Conservation (phyloP, 2,329 filamentous ascomycete species). For the Macrophomina phaseolina region DNA sequence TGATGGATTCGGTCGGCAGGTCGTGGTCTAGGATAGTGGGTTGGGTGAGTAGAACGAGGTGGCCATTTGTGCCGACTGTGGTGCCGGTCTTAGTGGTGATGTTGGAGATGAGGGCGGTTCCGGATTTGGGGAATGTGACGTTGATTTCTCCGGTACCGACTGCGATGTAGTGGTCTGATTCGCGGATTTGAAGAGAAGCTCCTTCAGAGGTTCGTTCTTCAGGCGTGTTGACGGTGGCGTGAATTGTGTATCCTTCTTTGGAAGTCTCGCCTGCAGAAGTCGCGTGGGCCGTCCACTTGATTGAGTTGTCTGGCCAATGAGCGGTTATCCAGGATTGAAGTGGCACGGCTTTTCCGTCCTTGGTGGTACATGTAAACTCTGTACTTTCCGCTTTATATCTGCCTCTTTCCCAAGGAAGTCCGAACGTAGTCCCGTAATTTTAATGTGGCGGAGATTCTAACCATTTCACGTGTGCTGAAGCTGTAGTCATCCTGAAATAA, state of each 20-base stretch:
- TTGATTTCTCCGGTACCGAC: constrained; percentile 43
- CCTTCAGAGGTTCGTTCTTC: constrained; percentile 28
- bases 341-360: constrained; percentile 31
- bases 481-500: neutral
- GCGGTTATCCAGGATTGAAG: constrained; percentile 64
- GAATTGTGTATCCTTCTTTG: constrained; percentile 53
- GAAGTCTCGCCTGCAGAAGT: constrained; percentile 51
- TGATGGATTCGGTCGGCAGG: neutral
- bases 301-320: constrained; percentile 65
- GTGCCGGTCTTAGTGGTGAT: constrained; percentile 47
- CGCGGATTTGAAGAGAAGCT: constrained; percentile 12
- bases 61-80: constrained; percentile 44
- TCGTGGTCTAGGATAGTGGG: constrained; percentile 50
- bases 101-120: constrained; percentile 38
- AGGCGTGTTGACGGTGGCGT: constrained; percentile 34
- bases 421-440: constrained; percentile 45
- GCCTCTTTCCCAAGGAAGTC: constrained; percentile 47
- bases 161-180: constrained; percentile 34
- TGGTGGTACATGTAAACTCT: constrained; percentile 33
- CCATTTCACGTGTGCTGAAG: neutral
- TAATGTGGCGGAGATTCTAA: neutral
- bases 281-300: constrained; percentile 68
- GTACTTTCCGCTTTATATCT: constrained; percentile 46
- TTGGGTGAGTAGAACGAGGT: constrained; percentile 60
- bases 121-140: constrained; percentile 42